These are phyloP conservation scores for Jamesozyma rosinii DNA, from an alignment of 805 yeast species.

Conservation along the genomic window DNA sequence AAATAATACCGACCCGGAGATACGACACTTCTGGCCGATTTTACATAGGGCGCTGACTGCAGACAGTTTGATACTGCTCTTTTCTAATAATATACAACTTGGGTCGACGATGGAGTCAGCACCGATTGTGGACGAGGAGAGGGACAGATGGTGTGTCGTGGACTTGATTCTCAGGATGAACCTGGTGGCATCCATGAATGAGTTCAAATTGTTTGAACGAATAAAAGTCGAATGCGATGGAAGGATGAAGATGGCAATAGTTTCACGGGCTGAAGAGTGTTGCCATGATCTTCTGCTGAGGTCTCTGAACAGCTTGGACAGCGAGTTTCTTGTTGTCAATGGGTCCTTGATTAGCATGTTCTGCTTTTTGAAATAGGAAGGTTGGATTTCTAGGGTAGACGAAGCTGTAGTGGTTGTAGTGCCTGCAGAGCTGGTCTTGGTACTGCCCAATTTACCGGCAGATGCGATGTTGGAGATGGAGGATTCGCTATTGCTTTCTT, in stretches of 20 bases:
- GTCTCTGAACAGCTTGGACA: slow-evolving; percentile 69
- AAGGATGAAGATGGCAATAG: slow-evolving; percentile 59
- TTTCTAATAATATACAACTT: slow-evolving; percentile 62
- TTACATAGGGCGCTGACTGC: slow-evolving; percentile 66
- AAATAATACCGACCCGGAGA: slow-evolving; percentile 76
- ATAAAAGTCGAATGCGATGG: slow-evolving; percentile 65
- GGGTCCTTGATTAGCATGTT: slow-evolving; percentile 21
- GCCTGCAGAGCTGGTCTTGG: background rate
- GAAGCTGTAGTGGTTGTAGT: background rate
- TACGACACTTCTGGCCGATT: slow-evolving; percentile 78
- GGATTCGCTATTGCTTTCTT: background rate
- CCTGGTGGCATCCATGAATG: slow-evolving; percentile 86
- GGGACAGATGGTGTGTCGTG: slow-evolving; percentile 33
- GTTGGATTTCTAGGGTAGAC: slow-evolving; percentile 15
- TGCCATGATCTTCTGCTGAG: slow-evolving; percentile 88
- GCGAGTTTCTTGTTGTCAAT: slow-evolving; percentile 36
- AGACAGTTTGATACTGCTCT: slow-evolving; percentile 77
- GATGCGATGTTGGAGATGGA: background rate
- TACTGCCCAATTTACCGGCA: background rate
- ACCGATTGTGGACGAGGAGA: slow-evolving; percentile 63
- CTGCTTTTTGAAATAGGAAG: slow-evolving; percentile 27
- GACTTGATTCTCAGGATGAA: slow-evolving; percentile 62
- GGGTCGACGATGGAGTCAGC: slow-evolving; percentile 75
- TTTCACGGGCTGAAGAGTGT: slow-evolving; percentile 49
- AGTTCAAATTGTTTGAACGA: slow-evolving; percentile 68